A percentile compares a stretch with the other conserved stretches of the same genome.
Evolutionary conservation across 225 moss, liverwort and hornwort genomes (phyloP).

Genomic region (Pseudisothecium myosuroides): DNA sequence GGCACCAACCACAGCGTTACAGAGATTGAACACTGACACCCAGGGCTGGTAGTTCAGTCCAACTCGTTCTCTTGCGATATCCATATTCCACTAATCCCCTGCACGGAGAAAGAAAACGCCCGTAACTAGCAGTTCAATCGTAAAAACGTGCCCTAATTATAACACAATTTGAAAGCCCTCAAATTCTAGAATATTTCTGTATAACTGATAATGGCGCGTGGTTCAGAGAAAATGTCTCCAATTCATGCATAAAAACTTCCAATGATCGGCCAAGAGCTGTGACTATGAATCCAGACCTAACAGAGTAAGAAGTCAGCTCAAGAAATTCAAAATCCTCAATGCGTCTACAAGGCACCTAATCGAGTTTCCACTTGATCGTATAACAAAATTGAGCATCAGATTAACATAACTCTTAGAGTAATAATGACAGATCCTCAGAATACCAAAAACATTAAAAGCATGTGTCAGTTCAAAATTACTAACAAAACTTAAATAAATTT

Average conservation of each 20-base stretch:
- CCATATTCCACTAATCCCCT: conserved; percentile 12
- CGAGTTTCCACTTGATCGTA: neutral
- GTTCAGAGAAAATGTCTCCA: neutral
- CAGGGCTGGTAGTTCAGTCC: conserved; percentile 65
- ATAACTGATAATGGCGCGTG: neutral
- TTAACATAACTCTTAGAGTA: neutral
- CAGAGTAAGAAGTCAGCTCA: neutral
- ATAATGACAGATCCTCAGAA: neutral
- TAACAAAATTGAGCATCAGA: neutral
- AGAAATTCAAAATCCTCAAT: neutral
- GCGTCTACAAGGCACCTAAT: neutral
- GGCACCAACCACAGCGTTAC: conserved; percentile 81
- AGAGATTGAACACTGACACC: conserved; percentile 84
- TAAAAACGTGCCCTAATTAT: neutral
- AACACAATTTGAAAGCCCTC: neutral
- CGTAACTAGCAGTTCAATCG: neutral
- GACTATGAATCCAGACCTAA: neutral
- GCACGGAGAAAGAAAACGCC: neutral
- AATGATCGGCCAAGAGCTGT: neutral
- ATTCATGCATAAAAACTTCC: neutral
- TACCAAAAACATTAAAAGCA: neutral
- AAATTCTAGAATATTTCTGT: neutral
- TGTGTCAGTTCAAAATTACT: neutral
- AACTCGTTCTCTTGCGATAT: neutral
- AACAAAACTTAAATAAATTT: neutral